Evolutionary conservation across 305 asterid species (phyloP).

Genomic region (Fraxinus xanthoxyloides): DNA sequence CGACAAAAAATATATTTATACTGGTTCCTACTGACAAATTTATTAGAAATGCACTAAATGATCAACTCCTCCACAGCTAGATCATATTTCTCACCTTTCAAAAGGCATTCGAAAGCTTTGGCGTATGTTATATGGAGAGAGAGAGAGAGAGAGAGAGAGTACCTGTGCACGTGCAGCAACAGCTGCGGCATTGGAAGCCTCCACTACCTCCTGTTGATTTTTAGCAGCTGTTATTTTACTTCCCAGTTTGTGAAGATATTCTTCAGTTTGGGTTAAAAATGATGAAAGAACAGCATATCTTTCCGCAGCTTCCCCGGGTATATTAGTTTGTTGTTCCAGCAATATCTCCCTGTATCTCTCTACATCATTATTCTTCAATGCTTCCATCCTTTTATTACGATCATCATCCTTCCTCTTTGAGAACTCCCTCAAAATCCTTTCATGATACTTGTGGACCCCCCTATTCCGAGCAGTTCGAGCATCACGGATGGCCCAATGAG

Average conservation of each 20-base stretch:
- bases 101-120: neutral
- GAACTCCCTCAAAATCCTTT: constrained; percentile 93
- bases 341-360: constrained; percentile 97
- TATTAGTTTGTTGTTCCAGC: constrained; percentile 84
- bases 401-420: constrained; percentile 90
- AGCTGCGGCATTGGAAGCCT: constrained; percentile 84
- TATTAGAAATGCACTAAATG: neutral
- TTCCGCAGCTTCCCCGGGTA: constrained; percentile 93
- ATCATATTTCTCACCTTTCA: neutral
- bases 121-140: neutral
- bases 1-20: neutral
- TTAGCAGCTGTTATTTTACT: constrained; percentile 90
- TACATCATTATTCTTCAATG: constrained; percentile 93
- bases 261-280: constrained; percentile 91
- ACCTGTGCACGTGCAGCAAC: constrained; percentile 91
- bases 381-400: constrained; percentile 95
- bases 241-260: constrained; percentile 88
- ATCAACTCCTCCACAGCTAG: neutral
- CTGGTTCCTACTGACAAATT: neutral
- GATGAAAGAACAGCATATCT: constrained; percentile 96
- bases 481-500: constrained; percentile 98
- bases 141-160: constrained; percentile 24
- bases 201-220: constrained; percentile 96
- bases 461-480: constrained; percentile 94
- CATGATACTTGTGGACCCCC: constrained; percentile 99